phyloP scores from a whole-genome alignment of 768 basidiomycete species.

The Tulasnella sp. region DNA sequence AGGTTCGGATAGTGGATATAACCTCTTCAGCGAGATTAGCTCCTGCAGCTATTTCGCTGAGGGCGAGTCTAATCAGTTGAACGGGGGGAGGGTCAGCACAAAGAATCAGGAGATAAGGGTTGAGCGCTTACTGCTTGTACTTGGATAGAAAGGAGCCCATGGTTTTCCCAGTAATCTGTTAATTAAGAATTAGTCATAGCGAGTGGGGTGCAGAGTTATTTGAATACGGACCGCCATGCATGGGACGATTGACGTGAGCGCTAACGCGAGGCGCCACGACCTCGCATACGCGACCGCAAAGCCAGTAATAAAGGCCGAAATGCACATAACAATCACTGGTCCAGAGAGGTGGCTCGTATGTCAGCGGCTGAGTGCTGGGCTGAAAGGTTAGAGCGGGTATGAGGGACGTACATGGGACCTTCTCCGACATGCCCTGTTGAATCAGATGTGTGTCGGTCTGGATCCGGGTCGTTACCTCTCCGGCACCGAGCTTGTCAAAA shows the following conservation, averaged over 20 bases:
- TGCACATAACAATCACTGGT: slow-evolving; percentile 30
- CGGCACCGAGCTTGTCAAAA: slow-evolving; percentile 38
- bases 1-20: slow-evolving; percentile 42
- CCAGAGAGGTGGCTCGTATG: background rate
- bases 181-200: background rate
- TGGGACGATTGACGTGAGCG: slow-evolving; percentile 42
- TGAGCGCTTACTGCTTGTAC: slow-evolving; percentile 37
- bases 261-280: slow-evolving; percentile 45
- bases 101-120: background rate
- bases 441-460: slow-evolving; percentile 45
- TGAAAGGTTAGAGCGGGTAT: background rate
- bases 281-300: slow-evolving; percentile 41
- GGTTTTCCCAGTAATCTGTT: background rate
- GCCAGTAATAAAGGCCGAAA: slow-evolving; percentile 41
- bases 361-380: background rate
- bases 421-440: slow-evolving; percentile 44
- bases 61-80: slow-evolving; percentile 27
- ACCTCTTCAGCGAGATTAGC: slow-evolving; percentile 46
- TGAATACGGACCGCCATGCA: slow-evolving; percentile 37
- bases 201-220: background rate
- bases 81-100: background rate
- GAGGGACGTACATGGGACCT: background rate
- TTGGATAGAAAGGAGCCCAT: slow-evolving; percentile 36
- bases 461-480: slow-evolving; percentile 47
- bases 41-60: slow-evolving; percentile 39